Evolutionary conservation across 1,284 basidiomycete genomes (phyloP).

Genomic region (Pisolithus thermaeus): DNA sequence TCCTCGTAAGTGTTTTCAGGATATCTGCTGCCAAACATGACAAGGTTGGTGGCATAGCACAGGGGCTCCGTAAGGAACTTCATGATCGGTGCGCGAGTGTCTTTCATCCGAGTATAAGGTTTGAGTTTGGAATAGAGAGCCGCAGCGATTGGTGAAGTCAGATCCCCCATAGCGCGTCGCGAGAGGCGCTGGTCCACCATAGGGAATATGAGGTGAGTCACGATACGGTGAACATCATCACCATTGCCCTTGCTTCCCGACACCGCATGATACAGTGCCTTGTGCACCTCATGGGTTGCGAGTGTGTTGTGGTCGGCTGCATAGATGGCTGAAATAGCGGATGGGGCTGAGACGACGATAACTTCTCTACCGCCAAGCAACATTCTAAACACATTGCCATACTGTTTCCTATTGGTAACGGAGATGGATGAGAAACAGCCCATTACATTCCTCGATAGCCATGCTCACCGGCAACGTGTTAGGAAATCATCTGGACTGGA

Average conservation of each 20-base stretch:
- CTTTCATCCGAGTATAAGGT: neutral
- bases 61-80: slow-evolving; percentile 15
- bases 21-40: slow-evolving; percentile 17
- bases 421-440: neutral
- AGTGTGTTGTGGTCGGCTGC: neutral
- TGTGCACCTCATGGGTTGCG: neutral
- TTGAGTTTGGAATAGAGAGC: slow-evolving; percentile 11
- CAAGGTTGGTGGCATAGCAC: slow-evolving; percentile 13
- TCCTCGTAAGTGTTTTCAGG: slow-evolving; percentile 17
- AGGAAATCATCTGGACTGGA: neutral
- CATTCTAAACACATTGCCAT: neutral
- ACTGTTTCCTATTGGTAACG: neutral
- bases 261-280: neutral
- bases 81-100: slow-evolving; percentile 7
- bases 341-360: neutral
- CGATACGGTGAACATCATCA: neutral
- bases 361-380: neutral
- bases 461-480: neutral
- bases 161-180: slow-evolving; percentile 10
- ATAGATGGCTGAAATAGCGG: neutral
- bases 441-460: neutral
- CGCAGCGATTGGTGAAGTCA: slow-evolving; percentile 11
- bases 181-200: slow-evolving; percentile 19
- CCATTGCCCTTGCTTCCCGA: neutral
- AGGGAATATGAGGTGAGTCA: slow-evolving; percentile 9